These are phyloP conservation scores for Mortierella sp. DNA, from an alignment of 371 early-diverging fungal species.

Conservation along the genomic window DNA sequence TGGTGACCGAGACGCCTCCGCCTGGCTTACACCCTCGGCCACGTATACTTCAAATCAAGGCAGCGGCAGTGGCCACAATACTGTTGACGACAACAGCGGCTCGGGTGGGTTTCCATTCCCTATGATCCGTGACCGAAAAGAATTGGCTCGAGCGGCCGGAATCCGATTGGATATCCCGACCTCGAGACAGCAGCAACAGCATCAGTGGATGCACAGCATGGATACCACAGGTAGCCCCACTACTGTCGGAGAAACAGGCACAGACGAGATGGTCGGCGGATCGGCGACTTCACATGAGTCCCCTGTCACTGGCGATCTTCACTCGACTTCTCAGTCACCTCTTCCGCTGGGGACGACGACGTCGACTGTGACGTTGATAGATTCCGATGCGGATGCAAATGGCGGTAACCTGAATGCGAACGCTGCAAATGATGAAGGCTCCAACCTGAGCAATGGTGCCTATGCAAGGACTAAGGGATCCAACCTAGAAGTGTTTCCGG, in stretches of 20 bases:
- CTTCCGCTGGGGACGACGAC: neutral
- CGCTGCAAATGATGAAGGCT: too few species aligned
- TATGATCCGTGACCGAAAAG: constrained; percentile 38
- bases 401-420: too few species aligned
- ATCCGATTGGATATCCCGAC: constrained; percentile 42
- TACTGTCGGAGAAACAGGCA: neutral
- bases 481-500: neutral
- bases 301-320: neutral
- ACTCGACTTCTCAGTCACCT: neutral
- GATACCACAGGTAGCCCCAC: neutral
- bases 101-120: constrained; percentile 48
- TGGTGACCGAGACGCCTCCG: constrained; percentile 39
- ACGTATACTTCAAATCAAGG: neutral
- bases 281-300: constrained; percentile 37
- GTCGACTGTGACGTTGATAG: neutral
- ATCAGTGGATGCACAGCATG: constrained; percentile 23
- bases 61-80: too few species aligned
- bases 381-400: too few species aligned
- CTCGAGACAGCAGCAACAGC: constrained; percentile 4
- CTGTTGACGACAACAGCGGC: neutral
- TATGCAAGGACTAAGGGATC: neutral
- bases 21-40: constrained; percentile 24
- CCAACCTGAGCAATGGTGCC: neutral
- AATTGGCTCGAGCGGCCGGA: constrained; percentile 28
- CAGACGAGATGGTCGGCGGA: constrained; percentile 37